Evolutionary conservation across 1,139 yeast species (phyloP), one percentile per base, ranked within the genome.

Genomic region (Debaryomyces sp.): DNA sequence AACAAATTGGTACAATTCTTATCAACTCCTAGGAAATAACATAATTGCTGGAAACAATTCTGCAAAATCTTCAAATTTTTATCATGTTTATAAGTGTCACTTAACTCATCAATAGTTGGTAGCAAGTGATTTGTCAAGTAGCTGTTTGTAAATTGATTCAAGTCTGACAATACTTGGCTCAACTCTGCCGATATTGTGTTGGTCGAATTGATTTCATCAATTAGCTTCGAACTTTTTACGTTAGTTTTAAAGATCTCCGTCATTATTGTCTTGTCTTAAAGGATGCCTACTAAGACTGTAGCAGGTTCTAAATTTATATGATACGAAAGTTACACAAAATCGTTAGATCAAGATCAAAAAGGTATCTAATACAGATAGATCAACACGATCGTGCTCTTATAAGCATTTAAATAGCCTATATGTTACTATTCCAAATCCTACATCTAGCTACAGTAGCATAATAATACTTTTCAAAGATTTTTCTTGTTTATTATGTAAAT

Each of bases 11-110:
- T 54, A 50, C 46, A 62, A 57, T 39, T 54, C 60, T 60, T 57
- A 35, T 67, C 68, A 21, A 60, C 52, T n/a, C 60, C 58, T 30
- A 67, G 48, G 15, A 63, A 50, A 48, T 60, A 58, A 47, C 62
- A 64, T 41, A 67, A 48, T 22, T 65, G 60, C 41, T 64, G 63
- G 50, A 68, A 68, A 5, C 58, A 47, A 7, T 56, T 53, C 49
- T 64, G 68, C 21, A 67, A 53, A 2, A 30, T 35, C n/a, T 49
- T 41, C 43, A 61, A 57, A 21, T 54, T 51, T 6, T 39, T 58
- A 48, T 60, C 64, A 21, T 63, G 65, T 34, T 54, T 45, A 24
- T 38, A 30, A 22, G 22, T 13, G 7, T 43, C 15, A 18, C 40
- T 8, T n/a, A 42, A 29, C 23, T 30, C 37, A 15, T 46, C 49